Evolutionary conservation across 2,329 filamentous ascomycete genomes (phyloP).

Genomic region (Colletotrichum noveboracense): DNA sequence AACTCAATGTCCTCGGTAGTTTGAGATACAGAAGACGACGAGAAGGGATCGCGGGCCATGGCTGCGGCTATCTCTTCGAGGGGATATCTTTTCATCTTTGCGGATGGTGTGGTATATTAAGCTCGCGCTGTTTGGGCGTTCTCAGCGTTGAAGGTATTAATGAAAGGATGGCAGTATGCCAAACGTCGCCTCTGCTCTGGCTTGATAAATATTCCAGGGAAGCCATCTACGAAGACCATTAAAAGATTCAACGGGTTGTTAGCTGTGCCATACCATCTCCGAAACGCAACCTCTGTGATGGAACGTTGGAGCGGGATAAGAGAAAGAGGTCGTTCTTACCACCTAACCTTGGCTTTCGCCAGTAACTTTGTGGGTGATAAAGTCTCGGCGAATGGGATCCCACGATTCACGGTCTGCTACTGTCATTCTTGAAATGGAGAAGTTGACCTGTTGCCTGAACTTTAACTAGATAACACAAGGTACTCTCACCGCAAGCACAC

Average conservation of each 20-base stretch:
- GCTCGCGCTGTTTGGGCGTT: background rate
- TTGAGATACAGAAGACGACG: background rate
- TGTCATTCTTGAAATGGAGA: background rate
- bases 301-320: background rate
- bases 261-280: background rate
- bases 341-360: background rate
- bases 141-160: background rate
- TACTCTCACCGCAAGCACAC: background rate
- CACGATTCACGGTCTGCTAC: background rate
- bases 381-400: background rate
- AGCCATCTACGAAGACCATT: background rate
- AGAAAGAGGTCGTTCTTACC: background rate
- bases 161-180: background rate
- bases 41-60: background rate
- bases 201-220: background rate
- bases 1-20: background rate
- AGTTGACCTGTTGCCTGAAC: background rate
- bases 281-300: background rate
- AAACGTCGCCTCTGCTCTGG: background rate
- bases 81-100: background rate
- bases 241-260: background rate
- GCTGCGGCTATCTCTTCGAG: background rate
- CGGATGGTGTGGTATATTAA: background rate
- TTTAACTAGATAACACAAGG: background rate
- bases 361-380: background rate